Percentiles rank a stretch among this genome's conserved stretches.
phyloP scores from a whole-genome alignment of 768 basidiomycete species.

The Tricholomella constricta region DNA sequence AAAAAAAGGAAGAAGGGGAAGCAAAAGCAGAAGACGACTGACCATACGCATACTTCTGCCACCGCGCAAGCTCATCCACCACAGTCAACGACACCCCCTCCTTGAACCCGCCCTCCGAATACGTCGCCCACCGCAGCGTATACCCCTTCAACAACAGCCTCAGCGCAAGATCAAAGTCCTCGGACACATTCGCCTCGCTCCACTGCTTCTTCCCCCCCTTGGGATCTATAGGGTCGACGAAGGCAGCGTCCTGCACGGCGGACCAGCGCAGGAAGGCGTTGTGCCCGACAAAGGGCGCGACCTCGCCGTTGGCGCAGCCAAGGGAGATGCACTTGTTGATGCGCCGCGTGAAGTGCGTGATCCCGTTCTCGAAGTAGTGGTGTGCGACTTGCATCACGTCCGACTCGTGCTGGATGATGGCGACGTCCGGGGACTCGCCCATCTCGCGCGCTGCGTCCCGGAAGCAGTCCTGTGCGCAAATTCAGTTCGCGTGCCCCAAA shows the following conservation, averaged over 20 bases:
- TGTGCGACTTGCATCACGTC: constrained; percentile 89
- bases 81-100: constrained; percentile 87
- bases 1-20: not conserved
- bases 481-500: not conserved
- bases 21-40: constrained; percentile 11
- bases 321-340: constrained; percentile 84
- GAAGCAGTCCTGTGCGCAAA: constrained; percentile 66
- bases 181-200: constrained; percentile 76
- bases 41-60: constrained; percentile 79
- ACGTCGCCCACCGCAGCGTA: constrained; percentile 81
- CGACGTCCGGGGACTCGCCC: constrained; percentile 73
- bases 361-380: constrained; percentile 89
- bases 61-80: constrained; percentile 87
- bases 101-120: constrained; percentile 83
- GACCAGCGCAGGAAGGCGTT: constrained; percentile 89
- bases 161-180: constrained; percentile 80
- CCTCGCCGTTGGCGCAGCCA: constrained; percentile 78
- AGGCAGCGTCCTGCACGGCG: constrained; percentile 83
- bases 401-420: constrained; percentile 89
- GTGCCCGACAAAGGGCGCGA: constrained; percentile 83
- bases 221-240: constrained; percentile 64
- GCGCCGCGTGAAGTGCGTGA: constrained; percentile 87
- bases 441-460: constrained; percentile 88
- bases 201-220: constrained; percentile 69
- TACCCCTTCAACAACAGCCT: constrained; percentile 70